phyloP scores from a whole-genome alignment of 2,329 filamentous ascomycete species.

The Emergomyces africanus region DNA sequence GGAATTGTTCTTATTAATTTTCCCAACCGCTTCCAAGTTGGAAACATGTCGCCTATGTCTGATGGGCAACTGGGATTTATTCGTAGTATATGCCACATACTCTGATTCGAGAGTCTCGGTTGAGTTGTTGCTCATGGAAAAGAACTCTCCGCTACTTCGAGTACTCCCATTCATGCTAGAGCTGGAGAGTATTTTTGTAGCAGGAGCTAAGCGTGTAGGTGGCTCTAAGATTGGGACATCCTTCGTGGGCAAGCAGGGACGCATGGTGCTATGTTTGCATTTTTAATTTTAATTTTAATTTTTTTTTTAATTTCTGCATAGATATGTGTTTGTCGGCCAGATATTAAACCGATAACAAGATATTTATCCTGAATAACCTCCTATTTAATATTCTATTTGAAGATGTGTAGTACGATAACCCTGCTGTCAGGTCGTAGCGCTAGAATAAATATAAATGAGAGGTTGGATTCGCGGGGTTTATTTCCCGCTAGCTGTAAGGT shows the following conservation, averaged over 20 bases:
- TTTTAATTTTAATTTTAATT: too few species aligned
- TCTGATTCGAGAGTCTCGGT: constrained; percentile 88
- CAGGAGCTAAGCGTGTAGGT: constrained; percentile 24
- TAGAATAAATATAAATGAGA: background rate
- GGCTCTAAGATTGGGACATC: constrained; percentile 17
- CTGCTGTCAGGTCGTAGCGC: background rate
- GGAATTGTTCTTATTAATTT: constrained; percentile 10
- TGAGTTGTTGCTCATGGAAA: constrained; percentile 88
- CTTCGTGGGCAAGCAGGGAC: constrained; percentile 5
- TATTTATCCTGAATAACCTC: background rate
- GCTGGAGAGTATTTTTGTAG: constrained; percentile 31
- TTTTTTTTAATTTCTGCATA: background rate
- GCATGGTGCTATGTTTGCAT: background rate
- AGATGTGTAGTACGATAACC: background rate
- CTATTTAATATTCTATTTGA: background rate
- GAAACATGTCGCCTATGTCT: constrained; percentile 34
- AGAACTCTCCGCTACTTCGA: constrained; percentile 87
- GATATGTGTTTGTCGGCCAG: background rate
- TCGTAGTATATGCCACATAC: constrained; percentile 44
- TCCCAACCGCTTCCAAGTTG: constrained; percentile 21
- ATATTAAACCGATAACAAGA: background rate
- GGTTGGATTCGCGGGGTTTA: background rate
- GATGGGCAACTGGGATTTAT: constrained; percentile 40
- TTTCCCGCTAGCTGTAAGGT: background rate
- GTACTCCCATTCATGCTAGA: constrained; percentile 55